Base-by-base conservation (phyloP, 2,329 filamentous ascomycete species). In the Tolypocladium tundrense region DNA sequence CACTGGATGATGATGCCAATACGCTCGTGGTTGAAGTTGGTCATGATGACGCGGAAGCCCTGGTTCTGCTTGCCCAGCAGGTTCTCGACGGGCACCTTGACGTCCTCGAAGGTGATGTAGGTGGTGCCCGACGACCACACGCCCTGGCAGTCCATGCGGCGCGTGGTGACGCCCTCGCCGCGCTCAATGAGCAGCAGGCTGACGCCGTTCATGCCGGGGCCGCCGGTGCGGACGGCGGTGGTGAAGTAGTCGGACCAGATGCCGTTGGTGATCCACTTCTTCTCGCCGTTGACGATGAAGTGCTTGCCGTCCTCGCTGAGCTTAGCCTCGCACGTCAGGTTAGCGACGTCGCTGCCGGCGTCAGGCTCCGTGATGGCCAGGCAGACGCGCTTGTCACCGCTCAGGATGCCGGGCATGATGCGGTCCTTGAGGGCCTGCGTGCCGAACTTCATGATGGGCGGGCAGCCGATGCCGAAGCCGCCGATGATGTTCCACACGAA, bases 231-330 rank as follows among this genome's bases (percentile, higher is more conserved):
- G 43, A 99, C 94, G 33, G 93, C 94, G 16, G 90, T 95, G 57
- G 94, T 97, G 80, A 97, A 97, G 79, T 97, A 99, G 74, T 99
- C 94, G 61, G 81, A 84, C 91, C 91, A 97, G 68, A 97, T 85
- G 69, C 94, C 94, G 76, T 99, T 99, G 68, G 93, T 97, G 74
- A 97, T 97, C 93, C 94, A 97, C 79, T 99, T 99, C 88, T 99
- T 97, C 84, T 97, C 93, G 57, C 94, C 94, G 70, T 97, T 99
- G 75, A 99, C 94, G 65, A 97, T 97, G 76, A 95, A 99, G 78
- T 97, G 91, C 80, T 97, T 97, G 69, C 94, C 94, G 68, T 99
- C 94, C 66, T 94, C 89, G 62, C 84, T 90, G 59, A 97, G 82
- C 80, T 96, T 96, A 33, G 94, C 94, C 79, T 97, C 92, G 73